These are phyloP conservation scores for Spatholobus suberectus DNA, from an alignment of 306 rosid species.

Conservation along the genomic window DNA sequence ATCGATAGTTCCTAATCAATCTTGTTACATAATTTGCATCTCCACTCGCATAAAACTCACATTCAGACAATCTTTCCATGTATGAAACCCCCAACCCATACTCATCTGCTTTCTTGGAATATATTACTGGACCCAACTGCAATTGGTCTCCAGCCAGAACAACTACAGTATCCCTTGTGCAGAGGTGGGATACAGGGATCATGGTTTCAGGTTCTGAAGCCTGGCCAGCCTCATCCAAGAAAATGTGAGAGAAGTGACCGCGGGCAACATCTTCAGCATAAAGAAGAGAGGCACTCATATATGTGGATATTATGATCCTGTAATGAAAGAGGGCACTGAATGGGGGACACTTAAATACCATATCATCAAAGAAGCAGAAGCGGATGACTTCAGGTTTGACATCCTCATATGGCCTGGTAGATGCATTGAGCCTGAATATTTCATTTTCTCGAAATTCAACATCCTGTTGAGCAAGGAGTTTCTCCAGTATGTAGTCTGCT, in stretches of 20 bases:
- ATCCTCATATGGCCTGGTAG: conserved; percentile 71
- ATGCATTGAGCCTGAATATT: conserved; percentile 84
- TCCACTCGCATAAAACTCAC: conserved; percentile 55
- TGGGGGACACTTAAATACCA: conserved; percentile 77
- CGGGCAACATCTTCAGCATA: conserved; percentile 66
- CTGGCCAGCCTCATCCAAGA: conserved; percentile 98
- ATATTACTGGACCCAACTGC: conserved; percentile 95
- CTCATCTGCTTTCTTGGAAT: conserved; percentile 68
- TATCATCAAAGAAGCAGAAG: conserved; percentile 72
- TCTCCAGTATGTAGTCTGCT: conserved; percentile 83
- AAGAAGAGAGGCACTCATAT: conserved; percentile 75
- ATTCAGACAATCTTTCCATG: conserved; percentile 76
- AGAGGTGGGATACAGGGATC: conserved; percentile 77
- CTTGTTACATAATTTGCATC: conserved; percentile 72
- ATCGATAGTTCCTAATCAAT: conserved; percentile 78
- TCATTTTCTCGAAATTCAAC: conserved; percentile 53
- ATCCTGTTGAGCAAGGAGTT: conserved; percentile 56
- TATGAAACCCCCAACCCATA: conserved; percentile 74
- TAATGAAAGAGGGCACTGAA: conserved; percentile 52
- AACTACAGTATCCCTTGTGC: conserved; percentile 71
- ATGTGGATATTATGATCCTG: conserved; percentile 83
- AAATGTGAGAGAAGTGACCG: conserved; percentile 90
- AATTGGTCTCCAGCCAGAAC: conserved; percentile 95
- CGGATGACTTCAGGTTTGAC: conserved; percentile 65
- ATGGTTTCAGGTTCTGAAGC: conserved; percentile 96